Conservation (phyloP, 805 yeast species). For the Lipomyces sp. region DNA sequence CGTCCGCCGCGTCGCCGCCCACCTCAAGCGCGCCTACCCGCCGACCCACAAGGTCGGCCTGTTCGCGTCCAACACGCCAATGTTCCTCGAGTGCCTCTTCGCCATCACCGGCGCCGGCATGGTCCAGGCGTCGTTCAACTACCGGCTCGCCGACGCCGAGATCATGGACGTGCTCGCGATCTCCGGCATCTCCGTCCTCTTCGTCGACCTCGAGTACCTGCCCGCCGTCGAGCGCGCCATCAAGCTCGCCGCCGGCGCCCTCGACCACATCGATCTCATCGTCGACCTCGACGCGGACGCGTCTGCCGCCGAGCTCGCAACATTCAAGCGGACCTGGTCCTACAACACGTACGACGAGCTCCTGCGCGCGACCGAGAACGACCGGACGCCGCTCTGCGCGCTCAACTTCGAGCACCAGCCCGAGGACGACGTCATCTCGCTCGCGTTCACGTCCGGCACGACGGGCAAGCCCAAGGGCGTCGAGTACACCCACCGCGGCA, state of each 20-base stretch:
- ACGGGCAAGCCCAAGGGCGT: slow-evolving; percentile 42
- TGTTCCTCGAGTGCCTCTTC: slow-evolving; percentile 38
- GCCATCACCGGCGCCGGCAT: slow-evolving; percentile 39
- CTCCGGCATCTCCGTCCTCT: slow-evolving; percentile 26
- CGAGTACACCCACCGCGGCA: slow-evolving; percentile 40
- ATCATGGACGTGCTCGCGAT: slow-evolving; percentile 35
- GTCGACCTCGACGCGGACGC: slow-evolving; percentile 27
- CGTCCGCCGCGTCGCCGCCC: slow-evolving; percentile 36
- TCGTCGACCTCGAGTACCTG: slow-evolving; percentile 18
- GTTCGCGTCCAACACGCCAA: slow-evolving; percentile 39
- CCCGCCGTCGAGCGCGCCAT: slow-evolving; percentile 28
- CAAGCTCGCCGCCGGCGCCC: neutral
- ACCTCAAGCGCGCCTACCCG: slow-evolving; percentile 30
- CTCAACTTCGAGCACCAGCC: slow-evolving; percentile 26
- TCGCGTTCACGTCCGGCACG: slow-evolving; percentile 39
- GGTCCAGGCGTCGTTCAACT: slow-evolving; percentile 38
- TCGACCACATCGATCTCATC: slow-evolving; percentile 14
- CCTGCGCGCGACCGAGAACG: slow-evolving; percentile 1
- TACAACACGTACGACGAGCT: slow-evolving; percentile 15
- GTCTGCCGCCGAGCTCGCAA: slow-evolving; percentile 9
- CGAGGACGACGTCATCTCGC: slow-evolving; percentile 24
- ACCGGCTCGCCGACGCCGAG: slow-evolving; percentile 36
- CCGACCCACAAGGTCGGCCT: slow-evolving; percentile 34
- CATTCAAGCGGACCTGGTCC: slow-evolving; percentile 1
- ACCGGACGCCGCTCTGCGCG: slow-evolving; percentile 8